Evolutionary conservation across 2,329 filamentous ascomycete species (phyloP).

Genomic region (Aureobasidium subglaciale): DNA sequence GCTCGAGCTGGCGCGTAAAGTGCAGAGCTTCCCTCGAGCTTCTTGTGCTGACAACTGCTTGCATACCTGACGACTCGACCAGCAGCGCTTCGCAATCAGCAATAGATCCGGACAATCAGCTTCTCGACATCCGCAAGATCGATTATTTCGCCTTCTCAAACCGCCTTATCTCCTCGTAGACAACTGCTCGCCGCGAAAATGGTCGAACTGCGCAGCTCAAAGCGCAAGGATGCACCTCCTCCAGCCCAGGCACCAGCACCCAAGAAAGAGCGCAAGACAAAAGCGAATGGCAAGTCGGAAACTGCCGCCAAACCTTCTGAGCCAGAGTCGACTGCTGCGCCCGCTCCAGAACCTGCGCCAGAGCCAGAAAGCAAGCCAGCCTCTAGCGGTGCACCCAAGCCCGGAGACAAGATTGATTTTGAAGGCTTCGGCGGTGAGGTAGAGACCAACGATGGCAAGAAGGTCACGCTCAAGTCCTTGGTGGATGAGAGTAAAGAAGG

Average conservation of each 20-base stretch:
- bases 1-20: conserved; percentile 10
- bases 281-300: conserved; percentile 19
- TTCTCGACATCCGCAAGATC: neutral
- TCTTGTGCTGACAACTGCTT: neutral
- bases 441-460: conserved; percentile 75
- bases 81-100: neutral
- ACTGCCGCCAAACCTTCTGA: conserved; percentile 26
- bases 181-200: conserved; percentile 23
- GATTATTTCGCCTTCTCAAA: too few species aligned
- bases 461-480: conserved; percentile 71
- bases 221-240: conserved; percentile 53
- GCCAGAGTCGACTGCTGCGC: conserved; percentile 15
- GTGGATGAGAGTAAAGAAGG: conserved; percentile 77
- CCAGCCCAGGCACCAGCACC: conserved; percentile 41
- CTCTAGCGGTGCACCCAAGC: conserved; percentile 27
- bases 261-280: conserved; percentile 40
- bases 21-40: conserved; percentile 4
- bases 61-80: neutral
- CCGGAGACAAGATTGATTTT: conserved; percentile 48
- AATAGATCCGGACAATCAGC: neutral
- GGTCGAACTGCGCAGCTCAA: conserved; percentile 58
- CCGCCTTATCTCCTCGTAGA: neutral
- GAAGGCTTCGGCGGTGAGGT: conserved; percentile 60
- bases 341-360: conserved; percentile 12
- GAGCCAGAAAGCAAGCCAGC: conserved; percentile 19